Evolutionary conservation across 805 yeast species (phyloP).

Genomic region (Candida insectorum): DNA sequence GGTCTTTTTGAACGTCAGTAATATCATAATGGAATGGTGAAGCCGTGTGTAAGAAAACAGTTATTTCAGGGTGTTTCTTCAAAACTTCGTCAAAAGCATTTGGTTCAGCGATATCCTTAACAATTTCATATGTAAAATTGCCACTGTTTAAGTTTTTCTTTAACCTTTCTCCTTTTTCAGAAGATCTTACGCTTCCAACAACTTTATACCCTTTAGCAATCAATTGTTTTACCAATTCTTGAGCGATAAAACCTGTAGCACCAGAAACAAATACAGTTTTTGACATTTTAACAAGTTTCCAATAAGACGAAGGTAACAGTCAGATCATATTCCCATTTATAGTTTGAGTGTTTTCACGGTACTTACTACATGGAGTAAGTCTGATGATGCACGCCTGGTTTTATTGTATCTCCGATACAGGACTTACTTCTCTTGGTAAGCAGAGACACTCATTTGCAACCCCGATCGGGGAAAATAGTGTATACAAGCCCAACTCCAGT

Average conservation of each 20-base stretch:
- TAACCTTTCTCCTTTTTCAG: conserved; percentile 26
- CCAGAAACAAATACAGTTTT: conserved; percentile 46
- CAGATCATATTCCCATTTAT: too few relatives aligned
- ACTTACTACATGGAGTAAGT: too few relatives aligned
- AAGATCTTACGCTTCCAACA: conserved; percentile 18
- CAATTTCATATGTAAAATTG: conserved; percentile 41
- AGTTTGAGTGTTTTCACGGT: too few relatives aligned
- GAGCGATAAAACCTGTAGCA: conserved; percentile 52
- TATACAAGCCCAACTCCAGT: too few relatives aligned
- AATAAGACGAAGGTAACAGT: too few relatives aligned
- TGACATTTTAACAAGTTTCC: too few relatives aligned
- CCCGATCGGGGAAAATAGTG: too few relatives aligned
- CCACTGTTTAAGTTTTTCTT: conserved; percentile 21
- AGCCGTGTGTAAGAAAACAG: conserved; percentile 57
- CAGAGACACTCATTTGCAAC: too few relatives aligned
- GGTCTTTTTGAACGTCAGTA: conserved; percentile 44
- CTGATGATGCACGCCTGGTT: too few relatives aligned
- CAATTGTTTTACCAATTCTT: conserved; percentile 41
- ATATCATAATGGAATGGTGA: conserved; percentile 50
- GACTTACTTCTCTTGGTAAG: too few relatives aligned
- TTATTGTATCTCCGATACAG: too few relatives aligned
- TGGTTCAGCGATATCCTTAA: conserved; percentile 43
- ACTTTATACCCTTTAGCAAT: conserved; percentile 40
- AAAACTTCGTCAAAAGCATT: conserved; percentile 46
- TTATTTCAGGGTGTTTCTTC: conserved; percentile 45